Percentiles rank a stretch among this genome's conserved stretches.
These are phyloP conservation scores for Naegleria lovaniensis DNA, from an alignment of 208 protist genomes.

Conservation along the genomic window DNA sequence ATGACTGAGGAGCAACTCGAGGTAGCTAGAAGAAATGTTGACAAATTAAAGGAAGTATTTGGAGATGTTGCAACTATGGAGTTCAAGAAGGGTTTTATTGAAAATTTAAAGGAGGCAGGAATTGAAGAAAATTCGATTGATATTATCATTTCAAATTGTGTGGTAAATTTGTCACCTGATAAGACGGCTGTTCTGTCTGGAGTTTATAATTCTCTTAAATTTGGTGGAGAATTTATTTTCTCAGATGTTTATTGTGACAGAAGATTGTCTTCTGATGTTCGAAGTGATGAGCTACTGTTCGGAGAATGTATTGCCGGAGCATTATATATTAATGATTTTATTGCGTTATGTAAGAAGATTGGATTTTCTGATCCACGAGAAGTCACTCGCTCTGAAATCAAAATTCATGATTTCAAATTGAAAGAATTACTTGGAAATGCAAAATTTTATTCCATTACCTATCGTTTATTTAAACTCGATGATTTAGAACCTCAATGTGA, in stretches of 20 bases:
- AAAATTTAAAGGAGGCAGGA: conserved; percentile 43
- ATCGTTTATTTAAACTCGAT: conserved; percentile 53
- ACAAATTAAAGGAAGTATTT: conserved; percentile 40
- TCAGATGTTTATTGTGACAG: conserved; percentile 54
- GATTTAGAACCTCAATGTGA: conserved; percentile 45
- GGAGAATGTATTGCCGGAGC: conserved; percentile 55
- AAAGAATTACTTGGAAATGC: conserved; percentile 31
- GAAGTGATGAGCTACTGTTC: conserved; percentile 42
- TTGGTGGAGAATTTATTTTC: conserved; percentile 58
- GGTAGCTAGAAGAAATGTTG: conserved; percentile 37
- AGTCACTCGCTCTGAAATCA: neutral
- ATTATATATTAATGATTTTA: conserved; percentile 54
- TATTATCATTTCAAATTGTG: conserved; percentile 57
- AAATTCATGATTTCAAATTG: conserved; percentile 1
- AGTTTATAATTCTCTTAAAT: conserved; percentile 39
- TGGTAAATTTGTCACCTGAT: conserved; percentile 59
- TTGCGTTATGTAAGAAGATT: conserved; percentile 29
- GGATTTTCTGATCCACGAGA: conserved; percentile 51
- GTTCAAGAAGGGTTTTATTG: conserved; percentile 58
- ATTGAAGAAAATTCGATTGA: conserved; percentile 43
- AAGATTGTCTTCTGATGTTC: conserved; percentile 38
- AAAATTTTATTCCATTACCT: conserved; percentile 51
- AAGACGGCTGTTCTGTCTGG: conserved; percentile 47
- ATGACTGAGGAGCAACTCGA: conserved; percentile 58
- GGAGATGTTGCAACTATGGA: conserved; percentile 32